Base-by-base conservation (phyloP, 2,329 filamentous ascomycete genomes). In the Corynespora cassiicola region DNA sequence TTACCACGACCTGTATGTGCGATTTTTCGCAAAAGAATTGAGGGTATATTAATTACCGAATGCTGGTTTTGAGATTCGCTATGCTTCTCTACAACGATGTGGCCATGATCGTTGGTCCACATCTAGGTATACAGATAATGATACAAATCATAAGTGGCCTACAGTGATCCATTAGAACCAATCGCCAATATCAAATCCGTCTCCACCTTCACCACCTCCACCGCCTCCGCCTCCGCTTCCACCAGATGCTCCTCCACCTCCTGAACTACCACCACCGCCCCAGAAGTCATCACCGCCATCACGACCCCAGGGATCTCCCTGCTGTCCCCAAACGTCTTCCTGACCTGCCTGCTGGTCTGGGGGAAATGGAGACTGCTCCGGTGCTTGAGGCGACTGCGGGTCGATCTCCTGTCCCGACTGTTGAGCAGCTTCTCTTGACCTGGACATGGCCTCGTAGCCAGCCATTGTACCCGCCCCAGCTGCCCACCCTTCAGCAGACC, bases 371-470 rank as follows among this genome's bases (percentile, higher is more conserved):
- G 57, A 53, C 4, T 57, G 52, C 29, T 64, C 52, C 4, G 39
- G 36, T 15, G 54, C 45, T 33, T 61, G 56, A n/a, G 59, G 56
- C 15, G 60, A 64, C 31, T 55, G 49, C 16, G 55, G 42, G 28
- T 65, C 61, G 7, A 37, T 26, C n/a, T 35, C 41, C 20, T 45
- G 39, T 25, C 50, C 42, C 6, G 38, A 29, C 31, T 52, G 45
- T 15, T 56, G 48, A 6, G 28, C 33, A 18, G 37, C 30, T 36
- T 66, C 67, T 49, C 71, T 63, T 2, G 76, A 75, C 44, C 79
- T 63, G 44, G 80, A 77, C 79, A 84, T 81, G 4, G 81, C 80
- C 59, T 84, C 82, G 51, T 82, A 83, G 4, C 80, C 82, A 21
- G 80, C 81, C 69, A 84, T 77, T 2, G 79, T 76, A 6, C 80